Base-by-base conservation (phyloP, 352 stramenopile species). In the Globisporangium megalacanthum region DNA sequence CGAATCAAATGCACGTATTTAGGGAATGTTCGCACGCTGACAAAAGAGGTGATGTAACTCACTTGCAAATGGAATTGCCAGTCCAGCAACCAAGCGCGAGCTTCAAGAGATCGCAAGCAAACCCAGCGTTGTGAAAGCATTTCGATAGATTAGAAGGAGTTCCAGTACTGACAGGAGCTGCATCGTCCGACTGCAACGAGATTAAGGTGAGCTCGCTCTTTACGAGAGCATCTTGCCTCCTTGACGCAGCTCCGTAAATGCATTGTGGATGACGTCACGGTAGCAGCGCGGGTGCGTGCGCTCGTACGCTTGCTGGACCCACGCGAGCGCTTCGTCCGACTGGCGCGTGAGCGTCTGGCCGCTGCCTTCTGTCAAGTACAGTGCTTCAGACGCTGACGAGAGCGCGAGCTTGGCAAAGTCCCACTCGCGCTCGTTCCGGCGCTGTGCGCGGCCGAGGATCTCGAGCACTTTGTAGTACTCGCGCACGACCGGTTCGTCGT, bases 381-480 rank as follows among this genome's bases (percentile, higher is more conserved):
- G 60, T 2, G 69, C 66, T 31, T 70, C 62, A 10, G 68, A 64
- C 8, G 69, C 66, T 7, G 56, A 61, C 44, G 60, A 36, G 31
- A 81, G 49, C 10, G 69, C 69, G 15, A 66, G 35, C 25, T 58
- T 56, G 1, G 36, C 49, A 47, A 77, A 62, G 13, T 78, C 67
- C 72, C 69, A 81, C 41, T 62, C 54, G 0, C 65, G 54, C 39
- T 75, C 60, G 49, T 78, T 74, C 19, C 68, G 56, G 37, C 70
- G 57, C 53, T 81, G 72, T 9, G 49, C 56, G 20, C 72, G 72
- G 1, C 66, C 54, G 31, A 81, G 59, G 29, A 78, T 46, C 41
- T 65, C 58, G 15, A 81, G 51, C 35, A 73, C 72, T 62, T 78
- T 78, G 62, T 79, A 79, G 48, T 74, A 72, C 0, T 56, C 60